These are phyloP conservation scores for Tubosaeta sp. DNA, from an alignment of 768 basidiomycete genomes.

Conservation along the genomic window DNA sequence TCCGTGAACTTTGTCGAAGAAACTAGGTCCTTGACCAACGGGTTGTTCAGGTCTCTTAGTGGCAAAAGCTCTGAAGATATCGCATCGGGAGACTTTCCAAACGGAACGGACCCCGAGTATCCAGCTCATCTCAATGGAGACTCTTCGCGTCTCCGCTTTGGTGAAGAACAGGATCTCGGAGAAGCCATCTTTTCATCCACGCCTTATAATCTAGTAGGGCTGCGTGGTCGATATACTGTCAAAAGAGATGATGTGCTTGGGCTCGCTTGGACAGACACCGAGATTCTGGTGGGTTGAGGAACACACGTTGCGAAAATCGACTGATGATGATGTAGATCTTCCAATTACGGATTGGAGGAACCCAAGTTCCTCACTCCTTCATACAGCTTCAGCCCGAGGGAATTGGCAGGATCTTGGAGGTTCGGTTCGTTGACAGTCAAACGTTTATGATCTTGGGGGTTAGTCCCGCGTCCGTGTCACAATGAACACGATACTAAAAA, in stretches of 20 bases:
- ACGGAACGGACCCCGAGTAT: constrained; percentile 25
- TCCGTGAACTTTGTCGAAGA: constrained; percentile 22
- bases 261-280: constrained; percentile 45
- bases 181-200: constrained; percentile 14
- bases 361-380: background rate
- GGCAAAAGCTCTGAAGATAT: constrained; percentile 48
- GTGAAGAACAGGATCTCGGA: constrained; percentile 19
- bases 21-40: constrained; percentile 39
- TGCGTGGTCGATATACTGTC: constrained; percentile 19
- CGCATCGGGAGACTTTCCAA: constrained; percentile 17
- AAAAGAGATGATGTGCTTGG: constrained; percentile 33
- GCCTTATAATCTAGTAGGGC: constrained; percentile 9
- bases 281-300: constrained; percentile 22
- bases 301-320: too few species aligned
- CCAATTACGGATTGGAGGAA: constrained; percentile 12
- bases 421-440: constrained; percentile 21
- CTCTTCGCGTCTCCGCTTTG: constrained; percentile 23
- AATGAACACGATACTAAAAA: background rate
- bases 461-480: background rate
- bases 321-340: constrained; percentile 15
- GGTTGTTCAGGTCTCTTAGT: constrained; percentile 54
- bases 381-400: constrained; percentile 17
- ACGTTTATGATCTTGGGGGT: constrained; percentile 25
- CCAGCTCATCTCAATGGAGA: constrained; percentile 22
- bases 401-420: constrained; percentile 17